A percentile compares a stretch with the other conserved stretches of the same genome.
Evolutionary conservation across 257 asterid species (phyloP).

Genomic region (Ligustrum vulgare): DNA sequence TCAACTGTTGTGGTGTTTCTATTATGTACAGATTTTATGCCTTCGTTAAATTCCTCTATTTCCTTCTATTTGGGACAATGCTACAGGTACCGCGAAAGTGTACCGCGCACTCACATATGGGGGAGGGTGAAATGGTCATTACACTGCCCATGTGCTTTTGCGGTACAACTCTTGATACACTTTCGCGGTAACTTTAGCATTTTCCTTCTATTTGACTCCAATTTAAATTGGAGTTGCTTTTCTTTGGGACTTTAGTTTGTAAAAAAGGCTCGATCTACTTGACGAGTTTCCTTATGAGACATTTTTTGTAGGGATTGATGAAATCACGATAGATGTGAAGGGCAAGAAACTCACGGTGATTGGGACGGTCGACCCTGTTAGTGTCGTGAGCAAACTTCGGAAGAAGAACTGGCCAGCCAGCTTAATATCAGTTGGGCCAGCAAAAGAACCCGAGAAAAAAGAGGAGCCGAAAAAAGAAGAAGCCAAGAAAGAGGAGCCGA

Average conservation of each 20-base stretch:
- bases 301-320: conserved; percentile 51
- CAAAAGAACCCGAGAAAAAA: conserved; percentile 46
- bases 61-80: too few species aligned
- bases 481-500: conserved; percentile 23
- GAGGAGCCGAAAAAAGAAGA: conserved; percentile 44
- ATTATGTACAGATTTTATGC: neutral
- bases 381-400: conserved; percentile 53
- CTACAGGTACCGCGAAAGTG: too few species aligned
- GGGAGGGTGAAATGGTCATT: too few species aligned
- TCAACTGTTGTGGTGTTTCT: neutral
- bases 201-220: neutral
- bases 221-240: neutral
- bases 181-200: too few species aligned
- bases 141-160: too few species aligned
- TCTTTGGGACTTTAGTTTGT: too few species aligned
- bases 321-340: conserved; percentile 50
- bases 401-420: conserved; percentile 49
- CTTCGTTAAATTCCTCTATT: neutral
- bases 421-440: conserved; percentile 50
- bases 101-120: too few species aligned
- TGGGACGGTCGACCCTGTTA: conserved; percentile 61
- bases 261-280: too few species aligned
- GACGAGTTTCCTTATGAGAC: neutral
- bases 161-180: too few species aligned
- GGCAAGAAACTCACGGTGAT: conserved; percentile 45